Conservation (phyloP, 768 basidiomycete species). For the Calocybe indica region DNA sequence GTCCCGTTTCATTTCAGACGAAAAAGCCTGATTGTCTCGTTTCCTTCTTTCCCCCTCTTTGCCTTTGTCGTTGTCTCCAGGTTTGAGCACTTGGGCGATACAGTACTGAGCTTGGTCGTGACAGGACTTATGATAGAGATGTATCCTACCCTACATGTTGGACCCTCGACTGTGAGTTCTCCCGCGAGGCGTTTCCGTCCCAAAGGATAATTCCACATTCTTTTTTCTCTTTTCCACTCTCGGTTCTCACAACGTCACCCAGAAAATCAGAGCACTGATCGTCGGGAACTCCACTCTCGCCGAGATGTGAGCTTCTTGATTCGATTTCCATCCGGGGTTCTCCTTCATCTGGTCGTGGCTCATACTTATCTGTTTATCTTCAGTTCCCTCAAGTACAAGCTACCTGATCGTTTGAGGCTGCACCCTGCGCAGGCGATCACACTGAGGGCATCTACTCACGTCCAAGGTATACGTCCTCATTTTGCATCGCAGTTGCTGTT, state of each 20-base stretch:
- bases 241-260: not conserved
- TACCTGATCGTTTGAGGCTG: slow-evolving; percentile 55
- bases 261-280: slow-evolving; percentile 78
- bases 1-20: not conserved
- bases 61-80: slow-evolving; percentile 25
- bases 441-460: slow-evolving; percentile 57
- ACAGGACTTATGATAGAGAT: slow-evolving; percentile 57
- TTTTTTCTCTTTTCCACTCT: too few species aligned
- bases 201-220: slow-evolving; percentile 6
- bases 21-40: not conserved
- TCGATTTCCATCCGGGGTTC: not conserved
- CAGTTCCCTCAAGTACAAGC: slow-evolving; percentile 59
- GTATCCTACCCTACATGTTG: slow-evolving; percentile 69
- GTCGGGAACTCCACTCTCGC: slow-evolving; percentile 74
- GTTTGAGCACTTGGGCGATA: slow-evolving; percentile 73
- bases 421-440: slow-evolving; percentile 73
- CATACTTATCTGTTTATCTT: not conserved
- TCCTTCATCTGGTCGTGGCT: slow-evolving; percentile 1
- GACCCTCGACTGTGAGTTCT: slow-evolving; percentile 63
- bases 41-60: not conserved
- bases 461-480: slow-evolving; percentile 52
- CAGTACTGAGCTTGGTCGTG: slow-evolving; percentile 62
- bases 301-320: slow-evolving; percentile 42
- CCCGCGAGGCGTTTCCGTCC: slow-evolving; percentile 8
- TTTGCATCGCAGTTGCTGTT: slow-evolving; percentile 3